phyloP scores from a whole-genome alignment of 164 flowering plant genomes.

The Echeveria elegans region DNA sequence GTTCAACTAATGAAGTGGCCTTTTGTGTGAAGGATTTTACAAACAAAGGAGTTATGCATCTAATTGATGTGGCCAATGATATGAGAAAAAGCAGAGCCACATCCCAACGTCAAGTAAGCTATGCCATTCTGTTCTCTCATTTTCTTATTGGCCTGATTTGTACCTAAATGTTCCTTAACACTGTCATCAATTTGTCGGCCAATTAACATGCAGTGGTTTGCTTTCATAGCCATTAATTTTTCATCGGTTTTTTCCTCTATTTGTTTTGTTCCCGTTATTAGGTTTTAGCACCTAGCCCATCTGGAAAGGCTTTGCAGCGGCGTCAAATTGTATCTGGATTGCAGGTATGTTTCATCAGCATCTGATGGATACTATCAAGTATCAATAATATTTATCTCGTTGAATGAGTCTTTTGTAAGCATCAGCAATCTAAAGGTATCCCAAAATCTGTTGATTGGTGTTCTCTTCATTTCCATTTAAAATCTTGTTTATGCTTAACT shows the following conservation, averaged over 20 bases:
- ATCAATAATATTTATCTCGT: too few relatives aligned
- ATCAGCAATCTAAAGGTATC: too few relatives aligned
- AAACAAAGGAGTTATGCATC: background rate
- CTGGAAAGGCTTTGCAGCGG: conserved; percentile 34
- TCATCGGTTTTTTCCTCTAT: background rate
- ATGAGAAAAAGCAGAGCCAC: background rate
- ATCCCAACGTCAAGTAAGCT: background rate
- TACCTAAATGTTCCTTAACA: background rate
- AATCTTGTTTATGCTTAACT: background rate
- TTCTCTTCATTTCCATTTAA: background rate
- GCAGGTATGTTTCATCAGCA: conserved; percentile 31
- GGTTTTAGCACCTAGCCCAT: conserved; percentile 35
- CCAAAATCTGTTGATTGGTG: too few relatives aligned
- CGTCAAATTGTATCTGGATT: conserved; percentile 23
- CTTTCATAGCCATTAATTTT: background rate
- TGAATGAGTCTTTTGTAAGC: too few relatives aligned
- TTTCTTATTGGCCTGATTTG: background rate
- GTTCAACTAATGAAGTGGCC: background rate
- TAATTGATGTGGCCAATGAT: conserved; percentile 4
- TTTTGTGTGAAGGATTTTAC: conserved; percentile 8
- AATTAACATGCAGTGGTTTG: background rate
- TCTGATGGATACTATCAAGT: background rate
- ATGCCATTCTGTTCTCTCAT: background rate
- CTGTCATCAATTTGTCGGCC: background rate
- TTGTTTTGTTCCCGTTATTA: conserved; percentile 13